Evolutionary conservation across 768 basidiomycete species (phyloP), one percentile per base, ranked within the genome.

Genomic region (Kwoniella sp.): DNA sequence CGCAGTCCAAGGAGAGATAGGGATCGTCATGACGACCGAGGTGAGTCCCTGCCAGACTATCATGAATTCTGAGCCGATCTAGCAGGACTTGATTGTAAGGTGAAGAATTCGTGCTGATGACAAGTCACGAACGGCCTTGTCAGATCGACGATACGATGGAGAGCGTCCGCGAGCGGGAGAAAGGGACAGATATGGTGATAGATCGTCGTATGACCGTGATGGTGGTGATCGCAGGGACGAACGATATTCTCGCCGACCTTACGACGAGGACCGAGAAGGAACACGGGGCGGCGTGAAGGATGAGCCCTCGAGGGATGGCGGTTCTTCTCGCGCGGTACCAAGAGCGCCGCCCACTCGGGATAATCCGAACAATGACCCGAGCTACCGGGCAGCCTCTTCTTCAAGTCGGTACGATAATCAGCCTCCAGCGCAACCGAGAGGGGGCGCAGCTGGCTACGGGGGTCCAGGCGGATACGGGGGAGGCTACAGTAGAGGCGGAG

Each of bases 291-390:
- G 38, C 26, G 60, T 52, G 26, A 53, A 45, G 41, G 17, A 45
- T 45, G 41, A 45, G 15, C 15, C 41, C 3, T 9, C 41, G 20
- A 45, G 52, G 30, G 57, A 58, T 25, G 15, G 54, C 5, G 31
- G 47, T 23, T 2, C 22, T 37, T 15, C 58, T 37, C 31, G 57
- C 8, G 59, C 12, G 52, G 52, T 22, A 23, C 41, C 41, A 45
- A 7, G 41, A 45, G 52, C 22, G 23, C 50, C 50, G 26, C 28
- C 28, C 30, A 37, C 52, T 9, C 31, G 60, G n/a, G 60, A 61
- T 45, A 65, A 65, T 34, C 63, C 63, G 8, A 65, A 65, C 25
- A 65, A 55, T 28, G 63, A 65, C 47, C 63, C 63, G 17, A 58
- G 30, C 29, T 59, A 59, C 52, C 56, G 63, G 31, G 26, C 63